Evolutionary conservation across 129 eudicot species (phyloP).

Genomic region (Helichrysum umbraculigerum): DNA sequence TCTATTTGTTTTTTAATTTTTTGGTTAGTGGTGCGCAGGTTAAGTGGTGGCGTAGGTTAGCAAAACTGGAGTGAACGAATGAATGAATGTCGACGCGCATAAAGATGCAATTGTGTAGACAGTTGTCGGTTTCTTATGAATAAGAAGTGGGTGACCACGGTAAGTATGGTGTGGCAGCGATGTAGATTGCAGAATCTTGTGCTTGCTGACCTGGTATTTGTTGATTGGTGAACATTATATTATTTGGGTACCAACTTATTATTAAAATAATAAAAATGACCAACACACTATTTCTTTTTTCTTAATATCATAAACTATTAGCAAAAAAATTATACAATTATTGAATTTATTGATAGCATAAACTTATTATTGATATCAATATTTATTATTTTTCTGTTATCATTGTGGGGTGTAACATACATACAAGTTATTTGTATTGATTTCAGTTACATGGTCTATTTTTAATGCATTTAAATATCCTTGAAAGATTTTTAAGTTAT

Average conservation of each 20-base stretch:
- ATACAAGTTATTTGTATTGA: too few relatives aligned
- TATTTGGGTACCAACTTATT: neutral
- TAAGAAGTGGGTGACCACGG: slow-evolving; percentile 27
- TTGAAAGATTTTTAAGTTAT: too few relatives aligned
- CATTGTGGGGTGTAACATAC: too few relatives aligned
- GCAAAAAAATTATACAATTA: too few relatives aligned
- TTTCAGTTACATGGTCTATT: too few relatives aligned
- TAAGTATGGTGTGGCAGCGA: slow-evolving; percentile 32
- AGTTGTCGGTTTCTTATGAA: neutral
- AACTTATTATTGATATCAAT: too few relatives aligned
- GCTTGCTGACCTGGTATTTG: neutral
- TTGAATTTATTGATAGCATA: too few relatives aligned
- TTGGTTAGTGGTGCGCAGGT: slow-evolving; percentile 30
- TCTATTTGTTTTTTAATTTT: neutral
- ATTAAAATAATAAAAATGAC: neutral
- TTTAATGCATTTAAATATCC: too few relatives aligned
- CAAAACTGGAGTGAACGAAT: slow-evolving; percentile 9
- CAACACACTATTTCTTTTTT: too few relatives aligned
- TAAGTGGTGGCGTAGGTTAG: slow-evolving; percentile 30
- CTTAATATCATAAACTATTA: too few relatives aligned
- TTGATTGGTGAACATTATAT: neutral
- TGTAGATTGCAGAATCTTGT: neutral
- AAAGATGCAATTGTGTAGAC: neutral
- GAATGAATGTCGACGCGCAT: slow-evolving; percentile 31
- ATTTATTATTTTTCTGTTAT: too few relatives aligned